phyloP scores from a whole-genome alignment of 306 rosid genomes.

The Canavalia gladiata region DNA sequence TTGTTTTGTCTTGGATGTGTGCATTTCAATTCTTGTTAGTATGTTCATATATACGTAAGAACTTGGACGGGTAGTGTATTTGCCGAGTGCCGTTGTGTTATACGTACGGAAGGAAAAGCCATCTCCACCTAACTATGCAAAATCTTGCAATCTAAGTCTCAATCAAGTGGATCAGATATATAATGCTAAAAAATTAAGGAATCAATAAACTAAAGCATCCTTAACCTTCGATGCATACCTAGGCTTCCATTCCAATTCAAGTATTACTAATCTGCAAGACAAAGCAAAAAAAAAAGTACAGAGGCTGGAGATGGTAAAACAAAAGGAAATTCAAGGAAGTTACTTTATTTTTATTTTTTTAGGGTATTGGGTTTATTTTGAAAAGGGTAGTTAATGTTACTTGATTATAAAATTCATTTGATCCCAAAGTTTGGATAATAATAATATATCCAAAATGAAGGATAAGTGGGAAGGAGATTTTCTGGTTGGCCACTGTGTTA shows the following conservation, averaged over 20 bases:
- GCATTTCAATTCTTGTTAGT: not conserved
- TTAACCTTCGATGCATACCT: constrained; percentile 13
- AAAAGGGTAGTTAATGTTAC: constrained; percentile 20
- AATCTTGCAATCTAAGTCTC: constrained; percentile 61
- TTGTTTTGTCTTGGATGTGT: not conserved
- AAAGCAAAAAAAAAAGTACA: constrained; percentile 67
- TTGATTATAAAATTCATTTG: constrained; percentile 40
- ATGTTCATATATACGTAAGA: constrained; percentile 20
- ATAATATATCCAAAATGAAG: constrained; percentile 43
- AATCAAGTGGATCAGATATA: constrained; percentile 37
- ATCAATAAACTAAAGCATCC: constrained; percentile 28
- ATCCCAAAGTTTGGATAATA: constrained; percentile 45
- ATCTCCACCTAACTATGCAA: constrained; percentile 55
- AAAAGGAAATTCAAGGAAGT: not conserved
- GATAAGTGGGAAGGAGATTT: constrained; percentile 42
- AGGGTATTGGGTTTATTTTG: constrained; percentile 8
- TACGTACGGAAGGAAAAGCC: constrained; percentile 35
- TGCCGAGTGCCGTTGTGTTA: not conserved
- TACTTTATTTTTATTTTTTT: not conserved
- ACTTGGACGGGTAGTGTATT: not conserved
- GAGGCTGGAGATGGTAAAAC: constrained; percentile 1
- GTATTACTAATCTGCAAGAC: constrained; percentile 75
- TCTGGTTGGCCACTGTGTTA: constrained; percentile 48
- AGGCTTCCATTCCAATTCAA: constrained; percentile 88
- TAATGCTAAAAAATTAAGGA: constrained; percentile 38